These are phyloP conservation scores for Trichoderma gracile DNA, from an alignment of 2,329 filamentous ascomycete species.

Conservation along the genomic window DNA sequence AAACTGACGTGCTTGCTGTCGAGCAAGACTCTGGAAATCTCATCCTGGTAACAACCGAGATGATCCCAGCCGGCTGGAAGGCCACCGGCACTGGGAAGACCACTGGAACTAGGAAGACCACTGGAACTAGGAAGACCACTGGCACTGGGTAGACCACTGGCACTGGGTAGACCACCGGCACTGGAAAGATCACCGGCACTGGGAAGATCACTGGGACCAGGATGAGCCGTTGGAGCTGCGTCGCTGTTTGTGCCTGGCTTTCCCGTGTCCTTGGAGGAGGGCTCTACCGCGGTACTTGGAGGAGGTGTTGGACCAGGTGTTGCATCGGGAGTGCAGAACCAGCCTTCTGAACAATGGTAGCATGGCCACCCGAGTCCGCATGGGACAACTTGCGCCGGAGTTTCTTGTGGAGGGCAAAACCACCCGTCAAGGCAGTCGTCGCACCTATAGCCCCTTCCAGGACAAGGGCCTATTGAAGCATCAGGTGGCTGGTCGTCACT, in stretches of 20 bases:
- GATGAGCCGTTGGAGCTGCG: not conserved
- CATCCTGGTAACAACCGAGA: constrained; percentile 39
- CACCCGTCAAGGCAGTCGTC: constrained; percentile 36
- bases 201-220: not conserved
- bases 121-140: no score
- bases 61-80: constrained; percentile 32
- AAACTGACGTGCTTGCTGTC: constrained; percentile 33
- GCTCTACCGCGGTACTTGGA: not conserved
- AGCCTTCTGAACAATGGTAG: constrained; percentile 36
- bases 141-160: no score
- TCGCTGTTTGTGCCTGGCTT: not conserved
- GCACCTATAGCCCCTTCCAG: constrained; percentile 35
- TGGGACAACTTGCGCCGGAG: constrained; percentile 34
- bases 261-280: not conserved
- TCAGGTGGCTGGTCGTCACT: constrained; percentile 13
- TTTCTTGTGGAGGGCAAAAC: constrained; percentile 39
- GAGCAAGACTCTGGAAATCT: constrained; percentile 29
- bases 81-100: no score
- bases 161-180: no score
- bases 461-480: constrained; percentile 29
- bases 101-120: no score
- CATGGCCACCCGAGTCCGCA: constrained; percentile 39
- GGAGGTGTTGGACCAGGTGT: constrained; percentile 2
- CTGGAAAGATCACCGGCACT: no score
- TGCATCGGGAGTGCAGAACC: constrained; percentile 32